Base-by-base conservation (phyloP, 139 green algal species). In the Desmodesmus armatus region DNA sequence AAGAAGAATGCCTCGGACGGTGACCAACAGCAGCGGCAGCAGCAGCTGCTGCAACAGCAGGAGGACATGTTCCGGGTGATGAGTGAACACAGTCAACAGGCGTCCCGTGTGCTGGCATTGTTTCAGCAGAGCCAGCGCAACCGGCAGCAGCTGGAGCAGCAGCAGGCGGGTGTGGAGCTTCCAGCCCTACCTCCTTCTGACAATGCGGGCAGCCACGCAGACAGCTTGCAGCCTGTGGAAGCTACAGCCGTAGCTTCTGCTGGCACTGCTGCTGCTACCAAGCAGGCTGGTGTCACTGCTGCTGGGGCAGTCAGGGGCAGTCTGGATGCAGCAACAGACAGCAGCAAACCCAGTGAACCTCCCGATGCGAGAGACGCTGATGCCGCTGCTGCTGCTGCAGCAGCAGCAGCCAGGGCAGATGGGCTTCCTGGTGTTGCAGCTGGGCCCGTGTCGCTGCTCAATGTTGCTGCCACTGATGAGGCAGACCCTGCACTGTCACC, bases 61-160 rank as follows among this genome's bases (percentile, higher is more conserved):
- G 35, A 71, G 6, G 62, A 67, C 9, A 55, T 55, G 0, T 71
- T 82, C 27, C 13, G 23, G 17, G 39, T 40, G 6, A 82, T 82
- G 76, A 55, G 76, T 6, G n/a, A 23, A 13, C 76, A 82, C 55
- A 82, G 76, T 23, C n/a, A 49, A 17, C 35, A 71, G 55, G 76
- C 76, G 5, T 82, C 76, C 4, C 40, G 76, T 3, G 76, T 82
- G 40, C 37, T 82, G 7, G 76, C 76, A 6, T 37, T 82, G 37
- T 82, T 82, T 27, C 76, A 82, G 39, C 31, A 82, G 25, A 82
- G 78, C n/a, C 62, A 84, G 62, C 62, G 60, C 29, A 62, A 84
- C 17, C 66, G 63, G 44, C 49, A 84, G 55, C 17, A 76, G 78
- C 63, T 77, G 13, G 39, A 47, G 29, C 55, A 83, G 40, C 78